Evolutionary conservation across 2,329 filamentous ascomycete species (phyloP), one percentile per base, ranked within the genome.

Genomic region (Hyphodiscus sp.): DNA sequence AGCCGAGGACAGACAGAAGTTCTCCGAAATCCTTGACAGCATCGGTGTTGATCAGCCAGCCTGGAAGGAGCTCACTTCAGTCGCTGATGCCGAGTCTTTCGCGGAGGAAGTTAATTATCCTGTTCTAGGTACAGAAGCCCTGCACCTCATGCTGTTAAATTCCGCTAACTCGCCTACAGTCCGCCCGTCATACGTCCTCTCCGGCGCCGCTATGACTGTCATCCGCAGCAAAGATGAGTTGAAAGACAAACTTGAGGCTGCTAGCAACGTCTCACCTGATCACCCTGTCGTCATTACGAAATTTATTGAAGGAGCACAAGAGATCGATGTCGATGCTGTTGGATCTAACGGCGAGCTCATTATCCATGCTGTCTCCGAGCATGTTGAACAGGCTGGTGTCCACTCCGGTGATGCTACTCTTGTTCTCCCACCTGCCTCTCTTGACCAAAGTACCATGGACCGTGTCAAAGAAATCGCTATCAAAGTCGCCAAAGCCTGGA

Each of bases 241-340:
- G 54, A 89, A 95, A 76, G 89, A 96, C 60, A 97, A 97, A 79
- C 85, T 99, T 7, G 82, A 90, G 68, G 92, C 91, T 59, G 94
- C 94, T 50, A 86, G 86, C 70, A 85, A 85, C 54, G 94, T 97
- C 58, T 96, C 91, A 16, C 91, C 94, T 16, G 94, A 99, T 69
- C 91, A 99, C 74, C 94, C 94, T 2, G 94, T 99, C 42, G 94
- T 99, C 53, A 97, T 99, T 70, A 95, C 86, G 67, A 95, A 97
- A 74, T 97, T 95, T 77, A 97, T 99, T 58, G 91, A 97, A 73
- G 91, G 91, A 52, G 94, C 94, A 6, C 79, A 95, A 74, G 94
- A 99, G 72, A 96, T 99, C 55, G 94, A 99, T 65, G 89, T 96
- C 58, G 94, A 99, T 65, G 92, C 86, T 69, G 94, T 99, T 57